Evolutionary conservation across 2,329 filamentous ascomycete species (phyloP), one percentile per base, ranked within the genome.

Genomic region (Zasmidium angulare): DNA sequence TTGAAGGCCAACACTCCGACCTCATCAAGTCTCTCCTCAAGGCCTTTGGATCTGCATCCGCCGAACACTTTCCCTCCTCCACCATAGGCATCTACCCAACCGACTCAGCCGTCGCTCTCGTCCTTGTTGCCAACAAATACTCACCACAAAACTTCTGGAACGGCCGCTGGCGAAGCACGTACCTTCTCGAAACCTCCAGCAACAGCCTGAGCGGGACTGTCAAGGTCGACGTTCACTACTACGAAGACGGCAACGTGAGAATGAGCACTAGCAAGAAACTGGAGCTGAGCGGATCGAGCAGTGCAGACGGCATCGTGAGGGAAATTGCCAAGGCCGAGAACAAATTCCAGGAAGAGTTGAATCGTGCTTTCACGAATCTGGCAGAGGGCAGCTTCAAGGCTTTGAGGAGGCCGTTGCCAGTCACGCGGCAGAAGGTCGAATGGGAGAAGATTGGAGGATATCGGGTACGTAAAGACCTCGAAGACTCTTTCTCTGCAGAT

Each of bases 101-200:
- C 64, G 90, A 93, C 74, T 84, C 85, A 24, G 86, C 87, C 68
- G 77, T 98, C 61, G 91, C 92, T 50, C 82, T 97, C 64, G 77
- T 96, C 56, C 86, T 96, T 53, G 93, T 96, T 51, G 90, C 93
- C 58, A 97, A 95, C 81, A 97, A 97, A 77, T 98, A 98, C 81
- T 96, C 90, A 70, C 95, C 96, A 7, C 91, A 93, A 75, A 99
- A 99, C 82, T 99, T 92, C 83, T 98, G 95, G 92, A 98, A 97
- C 78, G 95, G 95, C 63, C 91, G 95, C 63, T 99, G 95, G 91
- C 90, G 95, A 71, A 93, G 91, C 50, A 83, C 89, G 55, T 98
- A 98, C 80, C 84, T 89, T 69, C 89, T 89, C 76, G 83, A 88
- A 63, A 87, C 92, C 0, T 79, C 86, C n/a, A 84, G 84, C 1